Evolutionary conservation across 1,284 basidiomycete species (phyloP).

Genomic region (Cerrena zonata): DNA sequence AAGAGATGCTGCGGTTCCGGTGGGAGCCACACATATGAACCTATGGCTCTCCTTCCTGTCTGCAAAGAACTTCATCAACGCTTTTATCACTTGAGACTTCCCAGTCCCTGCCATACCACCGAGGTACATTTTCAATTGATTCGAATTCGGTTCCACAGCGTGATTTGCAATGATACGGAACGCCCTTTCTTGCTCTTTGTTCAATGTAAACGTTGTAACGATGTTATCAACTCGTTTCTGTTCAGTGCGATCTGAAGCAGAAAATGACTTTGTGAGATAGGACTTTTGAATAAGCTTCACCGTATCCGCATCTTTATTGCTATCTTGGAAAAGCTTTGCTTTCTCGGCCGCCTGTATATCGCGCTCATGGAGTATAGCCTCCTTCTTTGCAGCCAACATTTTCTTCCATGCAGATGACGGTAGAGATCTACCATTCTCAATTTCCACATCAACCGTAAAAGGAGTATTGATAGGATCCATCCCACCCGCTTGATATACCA

Average conservation of each 20-base stretch:
- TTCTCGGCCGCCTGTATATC: background rate
- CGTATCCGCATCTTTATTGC: background rate
- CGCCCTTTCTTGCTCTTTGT: constrained; percentile 30
- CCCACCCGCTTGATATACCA: background rate
- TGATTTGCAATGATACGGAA: constrained; percentile 32
- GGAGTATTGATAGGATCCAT: background rate
- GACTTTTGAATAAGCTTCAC: background rate
- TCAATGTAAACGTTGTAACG: constrained; percentile 12
- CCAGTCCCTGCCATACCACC: constrained; percentile 36
- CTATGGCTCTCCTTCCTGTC: constrained; percentile 19
- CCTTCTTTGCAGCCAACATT: background rate
- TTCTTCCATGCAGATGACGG: background rate
- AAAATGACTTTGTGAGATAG: background rate
- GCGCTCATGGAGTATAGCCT: background rate
- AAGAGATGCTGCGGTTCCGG: constrained; percentile 32
- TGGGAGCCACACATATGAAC: constrained; percentile 32
- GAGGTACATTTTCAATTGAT: too few species aligned
- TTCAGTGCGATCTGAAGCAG: background rate
- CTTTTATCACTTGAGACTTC: constrained; percentile 38
- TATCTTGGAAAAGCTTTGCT: background rate
- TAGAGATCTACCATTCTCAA: background rate
- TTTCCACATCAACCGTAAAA: background rate
- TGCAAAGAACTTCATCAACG: constrained; percentile 27
- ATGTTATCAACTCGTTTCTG: background rate
- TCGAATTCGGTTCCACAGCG: constrained; percentile 10